Conservation (phyloP, 2,329 filamentous ascomycete species). For the Ceratocystiopsis brevicomis region DNA sequence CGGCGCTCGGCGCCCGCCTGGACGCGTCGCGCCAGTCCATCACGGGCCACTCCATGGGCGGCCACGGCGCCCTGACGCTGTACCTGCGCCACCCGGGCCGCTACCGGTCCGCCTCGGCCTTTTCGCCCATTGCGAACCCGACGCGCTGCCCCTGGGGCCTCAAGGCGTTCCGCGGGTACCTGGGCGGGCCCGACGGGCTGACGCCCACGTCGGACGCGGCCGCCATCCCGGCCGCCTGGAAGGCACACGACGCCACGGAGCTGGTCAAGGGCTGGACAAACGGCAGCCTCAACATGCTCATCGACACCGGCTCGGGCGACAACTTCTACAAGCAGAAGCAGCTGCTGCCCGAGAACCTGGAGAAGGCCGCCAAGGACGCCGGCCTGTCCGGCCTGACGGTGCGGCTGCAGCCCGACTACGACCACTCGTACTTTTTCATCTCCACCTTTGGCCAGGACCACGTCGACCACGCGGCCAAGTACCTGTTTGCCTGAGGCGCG, state of each 20-base stretch:
- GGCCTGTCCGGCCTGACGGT: slow-evolving; percentile 56
- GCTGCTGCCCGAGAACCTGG: slow-evolving; percentile 83
- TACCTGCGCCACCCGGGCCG: slow-evolving; percentile 80
- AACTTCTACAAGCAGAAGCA: slow-evolving; percentile 94
- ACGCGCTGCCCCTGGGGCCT: slow-evolving; percentile 76
- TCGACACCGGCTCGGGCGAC: slow-evolving; percentile 74
- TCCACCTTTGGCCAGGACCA: slow-evolving; percentile 79
- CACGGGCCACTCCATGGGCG: slow-evolving; percentile 92
- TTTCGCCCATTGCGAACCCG: slow-evolving; percentile 81
- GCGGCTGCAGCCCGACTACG: slow-evolving; percentile 77
- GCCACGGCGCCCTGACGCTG: slow-evolving; percentile 81
- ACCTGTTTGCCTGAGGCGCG: slow-evolving; percentile 26
- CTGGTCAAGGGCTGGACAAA: slow-evolving; percentile 54
- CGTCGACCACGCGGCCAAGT: slow-evolving; percentile 78
- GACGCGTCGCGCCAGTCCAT: slow-evolving; percentile 59
- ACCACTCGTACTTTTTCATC: slow-evolving; percentile 97
- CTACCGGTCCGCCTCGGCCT: slow-evolving; percentile 79
- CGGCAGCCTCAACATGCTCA: slow-evolving; percentile 51
- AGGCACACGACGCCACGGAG: slow-evolving; percentile 81
- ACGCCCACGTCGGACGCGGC: slow-evolving; percentile 4
- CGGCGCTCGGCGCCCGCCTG: slow-evolving; percentile 45
- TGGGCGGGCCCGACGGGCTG: slow-evolving; percentile 38
- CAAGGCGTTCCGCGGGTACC: slow-evolving; percentile 85
- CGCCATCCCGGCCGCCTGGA: slow-evolving; percentile 48
- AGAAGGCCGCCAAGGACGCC: slow-evolving; percentile 55